Percentiles rank a stretch among this genome's conserved stretches.
These are phyloP conservation scores for Trypanosomatidae sp. DNA, from an alignment of 208 protist genomes.

Conservation along the genomic window DNA sequence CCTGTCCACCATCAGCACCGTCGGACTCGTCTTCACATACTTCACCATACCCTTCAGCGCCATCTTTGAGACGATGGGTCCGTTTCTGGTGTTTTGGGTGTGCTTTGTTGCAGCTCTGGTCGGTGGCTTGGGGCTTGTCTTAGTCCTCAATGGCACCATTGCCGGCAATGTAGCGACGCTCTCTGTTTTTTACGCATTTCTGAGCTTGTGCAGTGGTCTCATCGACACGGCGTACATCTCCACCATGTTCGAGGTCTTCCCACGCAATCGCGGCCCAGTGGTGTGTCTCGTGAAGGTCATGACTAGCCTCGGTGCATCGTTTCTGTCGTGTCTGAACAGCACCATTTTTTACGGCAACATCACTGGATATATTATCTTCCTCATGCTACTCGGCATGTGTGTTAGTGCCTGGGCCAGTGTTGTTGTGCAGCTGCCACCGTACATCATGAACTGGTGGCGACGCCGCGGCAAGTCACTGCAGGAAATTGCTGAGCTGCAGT, in stretches of 20 bases:
- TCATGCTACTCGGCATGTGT: slow-evolving; percentile 21
- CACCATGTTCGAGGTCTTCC: slow-evolving; percentile 39
- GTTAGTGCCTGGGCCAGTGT: slow-evolving; percentile 27
- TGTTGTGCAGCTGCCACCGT: slow-evolving; percentile 36
- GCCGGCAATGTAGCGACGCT: slow-evolving; percentile 27
- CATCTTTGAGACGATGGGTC: slow-evolving; percentile 37
- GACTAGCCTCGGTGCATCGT: slow-evolving; percentile 49
- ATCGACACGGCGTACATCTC: slow-evolving; percentile 32
- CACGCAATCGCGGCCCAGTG: slow-evolving; percentile 48
- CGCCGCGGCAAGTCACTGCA: slow-evolving; percentile 22
- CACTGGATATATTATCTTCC: slow-evolving; percentile 34
- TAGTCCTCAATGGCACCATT: slow-evolving; percentile 21
- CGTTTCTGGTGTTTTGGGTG: slow-evolving; percentile 22
- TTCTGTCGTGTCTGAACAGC: slow-evolving; percentile 20
- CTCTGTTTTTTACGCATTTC: slow-evolving; percentile 44
- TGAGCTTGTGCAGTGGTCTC: slow-evolving; percentile 33
- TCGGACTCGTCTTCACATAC: slow-evolving; percentile 62
- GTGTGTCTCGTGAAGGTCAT: slow-evolving; percentile 62
- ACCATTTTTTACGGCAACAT: slow-evolving; percentile 34
- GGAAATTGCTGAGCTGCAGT: slow-evolving; percentile 15
- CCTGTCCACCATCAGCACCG: slow-evolving; percentile 48
- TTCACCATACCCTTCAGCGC: slow-evolving; percentile 48
- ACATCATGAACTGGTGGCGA: slow-evolving; percentile 49
- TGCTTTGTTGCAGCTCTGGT: slow-evolving; percentile 13
- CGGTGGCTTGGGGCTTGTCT: slow-evolving; percentile 18